These are phyloP conservation scores for Capsicum chinense DNA, from an alignment of 257 asterid species.

Conservation along the genomic window DNA sequence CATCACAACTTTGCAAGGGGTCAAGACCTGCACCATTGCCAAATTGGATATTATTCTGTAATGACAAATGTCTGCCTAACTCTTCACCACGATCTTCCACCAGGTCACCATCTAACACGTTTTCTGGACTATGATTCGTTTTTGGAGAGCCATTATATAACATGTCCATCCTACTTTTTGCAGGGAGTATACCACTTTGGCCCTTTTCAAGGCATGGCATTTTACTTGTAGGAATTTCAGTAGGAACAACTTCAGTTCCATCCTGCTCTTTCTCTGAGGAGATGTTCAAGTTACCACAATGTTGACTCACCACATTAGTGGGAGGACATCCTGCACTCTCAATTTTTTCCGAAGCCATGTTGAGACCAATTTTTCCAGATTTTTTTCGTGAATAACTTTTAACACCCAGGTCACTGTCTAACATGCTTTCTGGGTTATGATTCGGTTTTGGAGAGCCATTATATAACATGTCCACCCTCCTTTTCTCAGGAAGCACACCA, in stretches of 20 bases:
- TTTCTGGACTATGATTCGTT: conserved; percentile 33
- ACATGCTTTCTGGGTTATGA: conserved; percentile 34
- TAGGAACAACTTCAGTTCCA: conserved; percentile 35
- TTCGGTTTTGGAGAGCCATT: conserved; percentile 42
- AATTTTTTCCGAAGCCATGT: conserved; percentile 42
- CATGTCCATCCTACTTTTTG: conserved; percentile 45
- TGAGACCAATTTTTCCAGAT: conserved; percentile 43
- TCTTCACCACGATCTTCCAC: conserved; percentile 35
- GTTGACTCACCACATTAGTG: conserved; percentile 32
- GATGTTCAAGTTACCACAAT: conserved; percentile 39
- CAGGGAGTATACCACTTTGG: conserved; percentile 38
- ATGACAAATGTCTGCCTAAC: conserved; percentile 13
- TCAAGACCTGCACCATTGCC: conserved; percentile 36
- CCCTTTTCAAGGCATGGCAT: conserved; percentile 41
- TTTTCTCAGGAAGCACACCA: conserved; percentile 44
- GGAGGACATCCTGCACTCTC: conserved; percentile 44
- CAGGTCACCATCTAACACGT: conserved; percentile 26
- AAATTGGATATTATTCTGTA: background rate
- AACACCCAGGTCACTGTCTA: conserved; percentile 36
- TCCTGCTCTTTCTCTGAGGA: conserved; percentile 37
- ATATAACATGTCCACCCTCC: conserved; percentile 43
- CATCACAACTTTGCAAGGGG: conserved; percentile 27
- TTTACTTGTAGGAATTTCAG: conserved; percentile 43
- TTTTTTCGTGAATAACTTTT: conserved; percentile 42
- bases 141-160: conserved; percentile 44